Base-by-base conservation (phyloP, 768 basidiomycete species). In the Hydnomerulius pinastri region DNA sequence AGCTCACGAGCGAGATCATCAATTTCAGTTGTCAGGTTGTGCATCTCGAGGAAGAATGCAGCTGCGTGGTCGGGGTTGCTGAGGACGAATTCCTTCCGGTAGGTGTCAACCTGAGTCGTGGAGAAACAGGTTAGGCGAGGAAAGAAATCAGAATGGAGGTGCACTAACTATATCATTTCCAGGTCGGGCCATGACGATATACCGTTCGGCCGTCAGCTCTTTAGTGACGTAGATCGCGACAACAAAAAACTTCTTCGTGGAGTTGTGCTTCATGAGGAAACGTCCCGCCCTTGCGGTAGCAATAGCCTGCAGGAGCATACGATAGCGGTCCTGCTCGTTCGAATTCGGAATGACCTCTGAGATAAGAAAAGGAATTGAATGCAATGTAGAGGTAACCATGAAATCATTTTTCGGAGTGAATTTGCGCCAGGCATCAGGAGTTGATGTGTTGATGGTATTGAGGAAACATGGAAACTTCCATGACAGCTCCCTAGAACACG, bases 251-350 rank as follows among this genome's bases (percentile, higher is more conserved):
- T 29, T 27, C 11, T 30, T 39, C n/a, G 7, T 23, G 38, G 8
- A 2, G 6, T 25, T 8, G 11, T 12, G 10, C 21, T 25, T 24
- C 43, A 45, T 30, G 23, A 45, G 28, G n/a, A 1, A 45, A 29
- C 20, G 25, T 5, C 43, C 39, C 4, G 39, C 17, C 13, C 39
- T 4, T n/a, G 39, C 39, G 17, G 38, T 20, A 6, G 25, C 6
- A 41, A 41, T 41, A 21, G 43, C 43, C 32, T 45, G 5, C 23
- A 45, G 13, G n/a, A 45, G 43, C 43, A 45, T 45, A 13, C 43
- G 43, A 8, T 18, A 45, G 23, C 32, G 12, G 20, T 45, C 43
- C 9, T 24, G 30, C 43, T 32, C 43, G 28, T 29, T 13, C 8
- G 3, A 4, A 11, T 18, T 9, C 20, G 30, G 32, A 4, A 32